Evolutionary conservation across 2,329 filamentous ascomycete genomes (phyloP).

Genomic region (Pseudogymnoascus sp.): DNA sequence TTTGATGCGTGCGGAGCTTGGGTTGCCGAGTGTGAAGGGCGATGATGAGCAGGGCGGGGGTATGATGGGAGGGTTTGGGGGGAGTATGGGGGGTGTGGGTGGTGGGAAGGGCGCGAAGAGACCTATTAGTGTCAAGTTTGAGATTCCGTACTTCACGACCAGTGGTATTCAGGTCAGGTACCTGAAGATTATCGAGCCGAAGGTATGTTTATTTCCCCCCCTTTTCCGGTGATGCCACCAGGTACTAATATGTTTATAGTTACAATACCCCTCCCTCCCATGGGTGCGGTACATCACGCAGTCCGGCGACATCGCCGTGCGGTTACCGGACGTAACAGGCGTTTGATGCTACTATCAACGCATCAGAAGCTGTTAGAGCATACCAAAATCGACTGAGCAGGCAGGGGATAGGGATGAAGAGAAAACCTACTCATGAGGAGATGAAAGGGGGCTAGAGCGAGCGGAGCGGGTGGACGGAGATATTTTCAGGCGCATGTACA

Average conservation of each 20-base stretch:
- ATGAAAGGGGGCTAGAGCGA: background rate
- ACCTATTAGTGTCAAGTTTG: constrained; percentile 98
- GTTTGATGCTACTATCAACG: background rate
- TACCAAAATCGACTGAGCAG: background rate
- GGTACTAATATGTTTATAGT: constrained; percentile 38
- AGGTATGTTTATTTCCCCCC: constrained; percentile 52
- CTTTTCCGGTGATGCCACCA: background rate
- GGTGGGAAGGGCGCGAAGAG: constrained; percentile 84
- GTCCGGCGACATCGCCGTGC: constrained; percentile 90
- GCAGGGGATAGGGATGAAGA: background rate
- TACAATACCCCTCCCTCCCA: constrained; percentile 95
- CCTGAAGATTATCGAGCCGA: constrained; percentile 97
- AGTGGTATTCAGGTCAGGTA: constrained; percentile 98
- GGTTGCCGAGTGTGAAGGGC: constrained; percentile 84
- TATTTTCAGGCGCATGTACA: background rate
- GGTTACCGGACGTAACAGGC: constrained; percentile 64
- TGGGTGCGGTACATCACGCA: constrained; percentile 99
- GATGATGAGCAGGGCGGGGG: constrained; percentile 93
- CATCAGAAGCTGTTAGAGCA: background rate
- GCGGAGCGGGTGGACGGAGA: background rate
- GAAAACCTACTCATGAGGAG: background rate
- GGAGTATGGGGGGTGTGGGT: constrained; percentile 86
- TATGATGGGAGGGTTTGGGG: constrained; percentile 96
- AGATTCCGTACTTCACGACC: constrained; percentile 99
- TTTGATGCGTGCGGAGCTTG: constrained; percentile 93